Base-by-base conservation (phyloP, 2,329 filamentous ascomycete species). In the Phialocephala subalpina region DNA sequence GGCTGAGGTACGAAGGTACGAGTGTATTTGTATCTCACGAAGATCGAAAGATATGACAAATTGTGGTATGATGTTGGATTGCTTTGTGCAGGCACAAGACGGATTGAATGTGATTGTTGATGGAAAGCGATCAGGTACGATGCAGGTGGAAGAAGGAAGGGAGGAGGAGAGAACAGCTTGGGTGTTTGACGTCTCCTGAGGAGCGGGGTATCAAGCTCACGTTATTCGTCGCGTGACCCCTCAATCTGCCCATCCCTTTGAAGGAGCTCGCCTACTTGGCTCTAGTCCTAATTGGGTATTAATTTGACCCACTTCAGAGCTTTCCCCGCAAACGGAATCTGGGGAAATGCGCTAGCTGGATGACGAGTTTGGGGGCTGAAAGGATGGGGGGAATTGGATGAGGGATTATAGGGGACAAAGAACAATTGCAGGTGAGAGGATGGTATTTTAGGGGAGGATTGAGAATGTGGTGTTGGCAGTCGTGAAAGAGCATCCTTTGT, bases 101-200 rank as follows among this genome's bases (percentile, higher is more conserved):
- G 38, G 27, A 16, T 27, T 57, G 60, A 47, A 29, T 47, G 49
- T 20, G 49, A 63, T 45, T 58, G 52, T 49, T 64, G 60, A 49
- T 49, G 45, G 45, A 58, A 27, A 56, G 67, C 62, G 65, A 68
- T 69, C 69, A 73, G 69, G 69, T 72, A 72, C 68, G 67, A 69
- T 67, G 68, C 58, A 71, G 59, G 61, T 61, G 38, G 25, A 40
- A 71, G 57, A 58, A 63, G 33, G 20, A 36, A 53, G 57, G 58
- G 57, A 49, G 38, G 40, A 40, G 60, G 36, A 55, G 40, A 64
- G 25, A 59, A 53, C 49, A 53, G 49, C 25, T 27, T 53, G 25
- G 27, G 22, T n/a, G 40, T 18, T 62, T 47, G 49, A 16, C 16
- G 42, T 42, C 55, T 40, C 42, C n/a, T 57, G 38, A 29, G 33